phyloP scores from a whole-genome alignment of 768 basidiomycete genomes.

The Austroboletus eburneus region DNA sequence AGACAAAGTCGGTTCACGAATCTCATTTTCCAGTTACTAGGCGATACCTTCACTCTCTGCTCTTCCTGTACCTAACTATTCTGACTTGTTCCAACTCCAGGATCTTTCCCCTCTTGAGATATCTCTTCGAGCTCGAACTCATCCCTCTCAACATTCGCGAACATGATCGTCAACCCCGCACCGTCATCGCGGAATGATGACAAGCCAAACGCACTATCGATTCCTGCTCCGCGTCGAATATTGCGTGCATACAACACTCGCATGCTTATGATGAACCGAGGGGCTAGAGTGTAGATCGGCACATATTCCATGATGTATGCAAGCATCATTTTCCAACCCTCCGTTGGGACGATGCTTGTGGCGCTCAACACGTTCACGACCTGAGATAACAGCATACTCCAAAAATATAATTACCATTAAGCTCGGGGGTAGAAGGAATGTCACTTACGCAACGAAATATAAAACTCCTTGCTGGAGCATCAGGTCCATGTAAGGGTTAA shows the following conservation, averaged over 20 bases:
- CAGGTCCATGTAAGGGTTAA: conserved; percentile 6
- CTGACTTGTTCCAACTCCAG: too few species aligned
- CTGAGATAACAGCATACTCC: not conserved
- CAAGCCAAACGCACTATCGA: not conserved
- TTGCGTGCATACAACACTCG: not conserved
- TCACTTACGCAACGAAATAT: conserved; percentile 7
- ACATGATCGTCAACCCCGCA: not conserved
- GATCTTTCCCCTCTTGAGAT: too few species aligned
- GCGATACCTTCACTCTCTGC: too few species aligned
- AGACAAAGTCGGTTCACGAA: too few species aligned
- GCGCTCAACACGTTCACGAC: not conserved
- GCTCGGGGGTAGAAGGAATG: not conserved
- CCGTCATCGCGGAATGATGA: too few species aligned
- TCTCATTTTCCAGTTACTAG: too few species aligned
- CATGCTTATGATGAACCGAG: not conserved
- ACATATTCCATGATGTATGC: not conserved
- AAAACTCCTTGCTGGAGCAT: conserved; percentile 6
- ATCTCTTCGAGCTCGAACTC: not conserved
- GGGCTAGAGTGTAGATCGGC: not conserved
- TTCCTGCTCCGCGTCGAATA: not conserved
- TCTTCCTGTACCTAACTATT: too few species aligned
- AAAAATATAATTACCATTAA: not conserved
- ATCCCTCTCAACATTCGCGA: not conserved
- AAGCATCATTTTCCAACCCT: not conserved
- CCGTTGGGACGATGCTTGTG: not conserved